Evolutionary conservation across 768 basidiomycete species (phyloP).

Genomic region (Boletus barrowsii): DNA sequence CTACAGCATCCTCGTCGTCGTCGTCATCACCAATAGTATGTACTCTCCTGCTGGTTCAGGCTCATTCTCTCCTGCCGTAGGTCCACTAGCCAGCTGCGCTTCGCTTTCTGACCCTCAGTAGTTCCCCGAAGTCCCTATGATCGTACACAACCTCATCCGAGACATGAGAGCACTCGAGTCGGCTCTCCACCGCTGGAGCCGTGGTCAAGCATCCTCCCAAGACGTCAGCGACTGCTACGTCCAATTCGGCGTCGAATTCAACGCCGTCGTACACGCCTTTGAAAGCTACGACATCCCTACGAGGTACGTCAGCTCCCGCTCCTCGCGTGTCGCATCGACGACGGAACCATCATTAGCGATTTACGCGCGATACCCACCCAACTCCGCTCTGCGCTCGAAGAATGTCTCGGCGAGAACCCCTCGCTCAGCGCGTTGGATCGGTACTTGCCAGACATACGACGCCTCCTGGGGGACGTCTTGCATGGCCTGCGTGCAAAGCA

Average conservation of each 20-base stretch:
- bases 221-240: slow-evolving; percentile 91
- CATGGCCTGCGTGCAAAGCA: slow-evolving; percentile 42
- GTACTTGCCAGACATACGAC: slow-evolving; percentile 39
- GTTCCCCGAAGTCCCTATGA: slow-evolving; percentile 48
- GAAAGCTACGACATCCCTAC: slow-evolving; percentile 69
- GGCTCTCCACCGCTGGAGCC: slow-evolving; percentile 65
- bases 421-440: slow-evolving; percentile 32
- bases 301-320: slow-evolving; percentile 46
- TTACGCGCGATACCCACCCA: slow-evolving; percentile 37
- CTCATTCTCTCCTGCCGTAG: not conserved
- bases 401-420: slow-evolving; percentile 42
- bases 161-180: slow-evolving; percentile 85
- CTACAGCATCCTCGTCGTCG: no score
- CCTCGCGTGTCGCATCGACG: not conserved
- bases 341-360: slow-evolving; percentile 31
- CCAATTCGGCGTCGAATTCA: slow-evolving; percentile 86
- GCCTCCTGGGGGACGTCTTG: slow-evolving; percentile 37
- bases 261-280: slow-evolving; percentile 74
- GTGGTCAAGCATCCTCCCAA: slow-evolving; percentile 52
- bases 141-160: slow-evolving; percentile 67
- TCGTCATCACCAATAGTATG: no score
- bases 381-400: slow-evolving; percentile 39
- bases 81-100: not conserved
- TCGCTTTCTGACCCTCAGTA: not conserved
- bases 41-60: not conserved